Base-by-base conservation (phyloP, 345 rosid genomes). In the Turritis glabra region DNA sequence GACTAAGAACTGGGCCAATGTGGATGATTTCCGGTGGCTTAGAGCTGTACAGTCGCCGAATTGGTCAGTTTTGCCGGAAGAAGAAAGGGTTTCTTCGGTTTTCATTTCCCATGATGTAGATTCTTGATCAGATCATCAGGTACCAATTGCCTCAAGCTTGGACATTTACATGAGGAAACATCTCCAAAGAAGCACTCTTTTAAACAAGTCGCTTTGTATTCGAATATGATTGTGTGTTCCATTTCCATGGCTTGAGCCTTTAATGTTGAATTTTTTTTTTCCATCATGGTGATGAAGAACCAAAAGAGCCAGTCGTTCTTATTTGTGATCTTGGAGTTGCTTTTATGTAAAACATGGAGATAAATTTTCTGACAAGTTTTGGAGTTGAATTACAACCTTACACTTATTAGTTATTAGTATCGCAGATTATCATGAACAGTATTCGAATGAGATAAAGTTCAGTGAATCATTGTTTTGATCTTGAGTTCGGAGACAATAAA, bases 21-120 rank as follows among this genome's bases (percentile, higher is more conserved):
- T 89, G 13, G 97, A 91, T 84, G 97, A 94, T 81, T 94, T 94
- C 73, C 80, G 83, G 86, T 94, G 98, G 97, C 47, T 94, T 61
- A 84, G 87, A 80, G 97, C 95, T 11, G 81, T 86, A 21, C 90
- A 87, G 56, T 87, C 95, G 0, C 98, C 96, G 0, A 92, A 87
- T 62, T 92, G 98, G 98, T 88, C 86, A 1, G 61, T 88, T 64
- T 68, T 92, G 67, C 97, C 88, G 11, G 85, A 79, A 67, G 81
- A 80, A 35, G 83, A 86, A 75, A 84, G 94, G 80, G 9, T 83
- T 64, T 80, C 72, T 22, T 58, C 46, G 10, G 56, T 91, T 77
- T 76, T 69, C 23, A 51, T 87, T 13, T 74, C 76, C 23, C 48
- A 54, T 6, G 37, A 47, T 10, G 73, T 12, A 26, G 62, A 21